Evolutionary conservation across 1,284 basidiomycete species (phyloP), one percentile per base, ranked within the genome.

Genomic region (Boletus smithii): DNA sequence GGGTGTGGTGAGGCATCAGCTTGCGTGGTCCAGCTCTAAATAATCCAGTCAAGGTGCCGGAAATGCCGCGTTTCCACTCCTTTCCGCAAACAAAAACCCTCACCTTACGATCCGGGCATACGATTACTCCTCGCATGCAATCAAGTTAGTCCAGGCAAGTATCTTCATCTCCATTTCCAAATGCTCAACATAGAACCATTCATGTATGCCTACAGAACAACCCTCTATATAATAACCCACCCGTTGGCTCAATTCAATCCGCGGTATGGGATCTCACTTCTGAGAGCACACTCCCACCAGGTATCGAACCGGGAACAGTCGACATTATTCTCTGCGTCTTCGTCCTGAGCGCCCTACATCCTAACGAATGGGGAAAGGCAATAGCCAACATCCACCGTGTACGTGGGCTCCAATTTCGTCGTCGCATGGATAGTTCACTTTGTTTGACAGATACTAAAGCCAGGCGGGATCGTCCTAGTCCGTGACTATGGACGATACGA

Each of bases 401-500:
- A 41, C 18, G 74, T 58, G 7, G 7, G 10, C 30, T 20, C 20
- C n/a, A 16, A 5, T 20, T 3, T 39, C 22, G 4, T 13, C 33
- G 5, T 32, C 27, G 24, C 22, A 3, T 10, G 3, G 8, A 0
- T 29, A 8, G 3, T 30, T 48, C 23, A 59, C 6, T 10, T 13
- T 34, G 27, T n/a, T 14, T 11, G 16, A 17, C 53, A 94, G 85
- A 86, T 95, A 59, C 77, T 99, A 3, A 97, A 93, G 71, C 94
- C 93, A 0, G 86, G 84, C 11, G 95, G 97, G 1, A 69, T 83
- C 3, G 75, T 97, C 8, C 74, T 97, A 2, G 76, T 99, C 53
- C 83, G 97, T 6, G 97, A 99, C 66, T 99, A 99, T 62, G 97
- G 94, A 0, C 80, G 97, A 22, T 81, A 98, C 65, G 97, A 99